These are phyloP conservation scores for Hermanozyma aechmeae DNA, from an alignment of 805 yeast species.

Conservation along the genomic window DNA sequence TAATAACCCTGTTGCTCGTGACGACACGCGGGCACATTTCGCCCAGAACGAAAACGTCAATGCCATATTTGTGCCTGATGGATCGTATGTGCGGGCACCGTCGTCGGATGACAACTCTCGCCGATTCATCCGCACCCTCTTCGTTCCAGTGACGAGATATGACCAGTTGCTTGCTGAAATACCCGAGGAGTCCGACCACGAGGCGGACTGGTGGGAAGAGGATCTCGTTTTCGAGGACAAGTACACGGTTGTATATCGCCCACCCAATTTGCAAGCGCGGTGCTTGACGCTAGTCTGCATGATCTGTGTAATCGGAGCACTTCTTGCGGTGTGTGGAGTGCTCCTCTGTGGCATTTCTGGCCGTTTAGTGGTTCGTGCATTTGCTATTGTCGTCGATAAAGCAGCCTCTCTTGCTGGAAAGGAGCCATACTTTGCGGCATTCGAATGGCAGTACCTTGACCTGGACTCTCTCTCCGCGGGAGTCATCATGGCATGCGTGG, in stretches of 20 bases:
- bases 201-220: conserved; percentile 31
- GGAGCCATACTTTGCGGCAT: too few relatives aligned
- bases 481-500: too few relatives aligned
- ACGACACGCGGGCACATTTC: conserved; percentile 37
- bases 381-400: neutral
- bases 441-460: too few relatives aligned
- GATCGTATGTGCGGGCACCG: conserved; percentile 80
- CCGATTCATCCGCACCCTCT: conserved; percentile 52
- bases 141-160: conserved; percentile 75
- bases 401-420: too few relatives aligned
- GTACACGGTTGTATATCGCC: conserved; percentile 77
- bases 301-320: conserved; percentile 39
- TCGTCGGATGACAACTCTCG: conserved; percentile 68
- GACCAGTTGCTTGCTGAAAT: conserved; percentile 43
- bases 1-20: conserved; percentile 42
- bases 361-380: neutral
- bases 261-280: conserved; percentile 64
- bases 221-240: conserved; percentile 26
- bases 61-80: conserved; percentile 71
- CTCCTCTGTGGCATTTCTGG: neutral
- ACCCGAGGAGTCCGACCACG: conserved; percentile 11
- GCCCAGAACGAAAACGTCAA: conserved; percentile 27
- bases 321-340: conserved; percentile 6
- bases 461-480: too few relatives aligned
- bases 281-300: conserved; percentile 37